These are phyloP conservation scores for Aspergillus sp. DNA, from an alignment of 2,329 filamentous ascomycete genomes.

Conservation along the genomic window DNA sequence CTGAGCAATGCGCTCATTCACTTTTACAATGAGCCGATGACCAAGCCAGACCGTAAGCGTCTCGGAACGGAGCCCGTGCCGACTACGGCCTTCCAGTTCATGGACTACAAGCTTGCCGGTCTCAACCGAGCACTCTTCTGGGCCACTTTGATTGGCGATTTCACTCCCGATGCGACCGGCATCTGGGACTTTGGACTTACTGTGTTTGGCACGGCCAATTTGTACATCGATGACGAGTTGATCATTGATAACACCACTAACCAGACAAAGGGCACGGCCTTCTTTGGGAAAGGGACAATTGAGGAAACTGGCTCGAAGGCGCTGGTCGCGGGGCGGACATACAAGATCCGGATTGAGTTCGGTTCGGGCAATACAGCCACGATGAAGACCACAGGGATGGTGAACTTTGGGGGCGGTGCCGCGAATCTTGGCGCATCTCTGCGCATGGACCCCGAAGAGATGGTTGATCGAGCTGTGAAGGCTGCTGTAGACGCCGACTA, in stretches of 20 bases:
- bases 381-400: slow-evolving; percentile 50
- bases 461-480: slow-evolving; percentile 55
- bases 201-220: slow-evolving; percentile 64
- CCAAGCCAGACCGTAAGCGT: slow-evolving; percentile 48
- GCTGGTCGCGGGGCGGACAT: slow-evolving; percentile 61
- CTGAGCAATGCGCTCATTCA: slow-evolving; percentile 47
- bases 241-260: slow-evolving; percentile 67
- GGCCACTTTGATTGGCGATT: slow-evolving; percentile 51
- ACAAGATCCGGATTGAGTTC: slow-evolving; percentile 62
- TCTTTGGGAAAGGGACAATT: slow-evolving; percentile 64
- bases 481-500: slow-evolving; percentile 72
- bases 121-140: slow-evolving; percentile 40
- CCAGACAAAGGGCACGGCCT: slow-evolving; percentile 64
- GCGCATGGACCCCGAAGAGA: slow-evolving; percentile 17
- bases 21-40: slow-evolving; percentile 62
- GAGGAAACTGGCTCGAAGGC: slow-evolving; percentile 63
- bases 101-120: slow-evolving; percentile 58
- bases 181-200: slow-evolving; percentile 66
- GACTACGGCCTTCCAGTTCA: slow-evolving; percentile 48
- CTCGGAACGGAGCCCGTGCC: slow-evolving; percentile 54
- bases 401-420: slow-evolving; percentile 60
- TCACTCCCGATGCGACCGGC: slow-evolving; percentile 61
- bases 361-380: slow-evolving; percentile 60
- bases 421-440: slow-evolving; percentile 64
- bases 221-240: slow-evolving; percentile 64